These are phyloP conservation scores for Neurospora sp. DNA, from an alignment of 495 filamentous ascomycete species.

Conservation along the genomic window DNA sequence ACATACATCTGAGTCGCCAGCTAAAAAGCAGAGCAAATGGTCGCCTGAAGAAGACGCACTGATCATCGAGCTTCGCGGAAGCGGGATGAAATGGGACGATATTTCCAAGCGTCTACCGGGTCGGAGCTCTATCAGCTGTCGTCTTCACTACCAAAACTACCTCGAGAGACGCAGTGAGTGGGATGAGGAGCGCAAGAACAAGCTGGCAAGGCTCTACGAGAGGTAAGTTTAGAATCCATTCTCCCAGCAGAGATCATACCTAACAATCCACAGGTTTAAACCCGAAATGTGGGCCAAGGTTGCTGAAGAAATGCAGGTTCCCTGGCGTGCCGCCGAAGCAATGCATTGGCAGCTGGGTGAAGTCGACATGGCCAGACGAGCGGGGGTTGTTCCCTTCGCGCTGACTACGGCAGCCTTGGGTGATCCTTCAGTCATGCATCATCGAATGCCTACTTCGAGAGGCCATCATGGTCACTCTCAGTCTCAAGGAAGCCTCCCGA, in stretches of 20 bases:
- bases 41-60: slow-evolving; percentile 79
- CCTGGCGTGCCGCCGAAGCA: slow-evolving; percentile 89
- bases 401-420: slow-evolving; percentile 52
- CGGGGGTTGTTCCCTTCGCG: slow-evolving; percentile 74
- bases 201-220: slow-evolving; percentile 86
- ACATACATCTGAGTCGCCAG: slow-evolving; percentile 61
- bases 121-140: slow-evolving; percentile 84
- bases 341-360: slow-evolving; percentile 98
- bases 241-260: background rate
- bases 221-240: slow-evolving; percentile 48
- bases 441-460: slow-evolving; percentile 22
- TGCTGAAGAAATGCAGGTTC: slow-evolving; percentile 88
- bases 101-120: slow-evolving; percentile 84
- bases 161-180: slow-evolving; percentile 82
- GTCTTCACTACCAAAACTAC: slow-evolving; percentile 96
- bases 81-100: slow-evolving; percentile 97
- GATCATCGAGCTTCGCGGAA: slow-evolving; percentile 80
- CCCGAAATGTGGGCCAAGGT: slow-evolving; percentile 94
- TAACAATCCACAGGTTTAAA: slow-evolving; percentile 62
- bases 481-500: slow-evolving; percentile 35
- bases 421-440: slow-evolving; percentile 37
- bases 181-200: slow-evolving; percentile 97
- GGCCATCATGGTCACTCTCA: slow-evolving; percentile 33
- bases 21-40: slow-evolving; percentile 97
- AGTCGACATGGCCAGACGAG: slow-evolving; percentile 80